These are phyloP conservation scores for Acer yangbiense DNA, from an alignment of 345 rosid species.

Conservation along the genomic window DNA sequence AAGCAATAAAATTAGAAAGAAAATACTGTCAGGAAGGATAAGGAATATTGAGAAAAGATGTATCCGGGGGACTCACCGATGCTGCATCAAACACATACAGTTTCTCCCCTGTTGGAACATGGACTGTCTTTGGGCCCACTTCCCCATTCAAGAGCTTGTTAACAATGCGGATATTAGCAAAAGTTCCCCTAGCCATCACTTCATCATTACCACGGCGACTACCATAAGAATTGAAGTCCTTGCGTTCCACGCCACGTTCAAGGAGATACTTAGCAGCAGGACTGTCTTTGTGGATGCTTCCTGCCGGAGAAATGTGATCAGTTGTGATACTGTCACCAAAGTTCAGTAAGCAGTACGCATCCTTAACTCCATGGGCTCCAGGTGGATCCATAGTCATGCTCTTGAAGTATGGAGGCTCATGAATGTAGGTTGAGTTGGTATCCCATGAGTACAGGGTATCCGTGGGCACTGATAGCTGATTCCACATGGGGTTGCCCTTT, in stretches of 20 bases:
- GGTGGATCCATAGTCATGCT: slow-evolving; percentile 91
- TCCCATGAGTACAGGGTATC: slow-evolving; percentile 76
- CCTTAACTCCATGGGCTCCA: slow-evolving; percentile 86
- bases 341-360: slow-evolving; percentile 91
- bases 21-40: slow-evolving; percentile 5
- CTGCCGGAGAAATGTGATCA: slow-evolving; percentile 98
- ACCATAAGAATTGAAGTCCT: slow-evolving; percentile 96
- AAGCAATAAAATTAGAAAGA: neutral
- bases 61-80: slow-evolving; percentile 46
- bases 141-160: slow-evolving; percentile 96
- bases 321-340: slow-evolving; percentile 98
- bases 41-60: neutral
- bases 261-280: slow-evolving; percentile 89
- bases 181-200: slow-evolving; percentile 97
- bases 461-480: slow-evolving; percentile 68
- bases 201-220: slow-evolving; percentile 99
- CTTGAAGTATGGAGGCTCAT: slow-evolving; percentile 97
- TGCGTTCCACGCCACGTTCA: slow-evolving; percentile 72
- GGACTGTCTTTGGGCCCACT: slow-evolving; percentile 93
- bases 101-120: slow-evolving; percentile 95
- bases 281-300: slow-evolving; percentile 95
- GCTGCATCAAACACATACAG: slow-evolving; percentile 93
- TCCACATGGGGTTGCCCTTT: slow-evolving; percentile 97
- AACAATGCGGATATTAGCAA: slow-evolving; percentile 95
- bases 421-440: slow-evolving; percentile 89